Base-by-base conservation (phyloP, 306 rosid species). In the Acmispon strigosus region DNA sequence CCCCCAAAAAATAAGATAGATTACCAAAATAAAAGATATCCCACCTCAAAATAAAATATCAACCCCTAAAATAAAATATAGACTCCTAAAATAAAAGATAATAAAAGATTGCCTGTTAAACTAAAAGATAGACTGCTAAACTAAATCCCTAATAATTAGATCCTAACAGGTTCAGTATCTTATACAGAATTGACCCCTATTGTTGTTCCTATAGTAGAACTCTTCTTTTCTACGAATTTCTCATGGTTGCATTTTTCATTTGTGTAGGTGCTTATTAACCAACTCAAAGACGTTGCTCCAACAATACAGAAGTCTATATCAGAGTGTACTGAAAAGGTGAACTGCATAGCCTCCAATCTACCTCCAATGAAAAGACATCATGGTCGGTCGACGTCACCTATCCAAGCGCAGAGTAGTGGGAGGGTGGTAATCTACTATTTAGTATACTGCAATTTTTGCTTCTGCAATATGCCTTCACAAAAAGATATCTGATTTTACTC, bases 211-310 rank as follows among this genome's bases (percentile, higher is more conserved):
- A 34, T 54, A 50, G 66, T 20, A n/a, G 12, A 47, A 37, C 36
- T 55, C 16, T 76, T 36, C 17, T 9, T 13, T 56, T 69, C 55
- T 70, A 65, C 34, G 44, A 42, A 58, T 76, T 70, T 82, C 52
- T 57, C 50, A 34, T 63, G 62, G 39, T 62, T 72, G 29, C 66
- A 20, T 29, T 32, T 76, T 69, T 64, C 59, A 45, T 75, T 53
- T 70, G 76, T 32, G 37, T 78, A 95, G 99, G 99, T 89, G 45
- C 96, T 95, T 72, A 86, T 91, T 74, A 95, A 95, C 77, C 99
- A 95, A 87, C 89, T 95, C 75, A 95, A 91, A 84, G 97, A 95
- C 18, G 99, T 95, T 81, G 96, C 99, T 83, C 99, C 99, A 2
- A 74, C 92, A 63, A 89, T 95, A 74, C 96, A 91, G 76, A 87